These are phyloP conservation scores for Ricinus communis DNA, from an alignment of 345 rosid genomes.

Conservation along the genomic window DNA sequence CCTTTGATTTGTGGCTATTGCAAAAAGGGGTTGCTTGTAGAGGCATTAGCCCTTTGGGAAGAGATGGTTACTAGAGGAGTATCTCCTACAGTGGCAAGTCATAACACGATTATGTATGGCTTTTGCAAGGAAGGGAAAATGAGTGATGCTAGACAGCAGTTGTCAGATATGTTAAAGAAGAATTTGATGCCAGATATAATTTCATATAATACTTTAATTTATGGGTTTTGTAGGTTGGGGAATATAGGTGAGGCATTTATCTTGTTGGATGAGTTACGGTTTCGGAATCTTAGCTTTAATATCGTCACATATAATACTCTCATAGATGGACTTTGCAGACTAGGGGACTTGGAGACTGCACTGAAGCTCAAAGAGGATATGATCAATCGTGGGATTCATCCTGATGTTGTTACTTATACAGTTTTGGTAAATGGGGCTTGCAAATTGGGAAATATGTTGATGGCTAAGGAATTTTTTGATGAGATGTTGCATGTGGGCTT, in stretches of 20 bases:
- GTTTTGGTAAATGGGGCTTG: slow-evolving; percentile 57
- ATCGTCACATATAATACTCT: slow-evolving; percentile 63
- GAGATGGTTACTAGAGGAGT: slow-evolving; percentile 52
- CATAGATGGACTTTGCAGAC: slow-evolving; percentile 64
- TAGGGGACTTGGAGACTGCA: slow-evolving; percentile 52
- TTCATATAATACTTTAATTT: slow-evolving; percentile 63
- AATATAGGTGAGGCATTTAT: slow-evolving; percentile 56
- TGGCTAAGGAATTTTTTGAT: slow-evolving; percentile 47
- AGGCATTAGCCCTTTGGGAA: slow-evolving; percentile 48
- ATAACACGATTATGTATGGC: slow-evolving; percentile 50
- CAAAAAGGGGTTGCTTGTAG: slow-evolving; percentile 47
- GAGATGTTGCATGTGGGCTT: slow-evolving; percentile 62
- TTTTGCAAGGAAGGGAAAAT: slow-evolving; percentile 51
- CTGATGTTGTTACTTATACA: slow-evolving; percentile 66
- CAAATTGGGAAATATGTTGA: slow-evolving; percentile 47
- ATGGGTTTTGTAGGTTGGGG: slow-evolving; percentile 58
- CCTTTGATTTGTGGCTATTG: slow-evolving; percentile 60
- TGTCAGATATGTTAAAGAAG: slow-evolving; percentile 43
- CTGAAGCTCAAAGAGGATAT: slow-evolving; percentile 60
- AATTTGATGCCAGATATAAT: slow-evolving; percentile 53
- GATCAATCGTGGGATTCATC: slow-evolving; percentile 44
- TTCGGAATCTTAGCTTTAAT: slow-evolving; percentile 40
- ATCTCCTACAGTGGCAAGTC: slow-evolving; percentile 41
- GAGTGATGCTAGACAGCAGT: slow-evolving; percentile 47
- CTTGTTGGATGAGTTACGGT: slow-evolving; percentile 56